A percentile compares a stretch with the other conserved stretches of the same genome.
phyloP scores from a whole-genome alignment of 495 filamentous ascomycete species.

The Penicillium subrubescens region DNA sequence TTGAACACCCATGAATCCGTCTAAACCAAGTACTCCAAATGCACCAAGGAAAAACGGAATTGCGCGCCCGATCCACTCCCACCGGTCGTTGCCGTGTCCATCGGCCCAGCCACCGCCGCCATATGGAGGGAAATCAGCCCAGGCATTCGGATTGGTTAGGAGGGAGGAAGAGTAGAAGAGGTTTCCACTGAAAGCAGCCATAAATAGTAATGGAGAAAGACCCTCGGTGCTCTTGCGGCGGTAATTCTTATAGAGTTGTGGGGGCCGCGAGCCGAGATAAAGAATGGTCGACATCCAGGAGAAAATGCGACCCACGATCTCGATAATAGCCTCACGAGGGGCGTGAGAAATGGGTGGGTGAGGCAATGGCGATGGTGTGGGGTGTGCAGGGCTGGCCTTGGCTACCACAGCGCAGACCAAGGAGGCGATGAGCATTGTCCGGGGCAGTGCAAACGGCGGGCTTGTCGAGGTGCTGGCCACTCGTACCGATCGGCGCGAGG shows the following conservation, averaged over 20 bases:
- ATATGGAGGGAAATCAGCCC: slow-evolving; percentile 60
- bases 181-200: slow-evolving; percentile 73
- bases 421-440: slow-evolving; percentile 48
- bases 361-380: slow-evolving; percentile 11
- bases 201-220: slow-evolving; percentile 68
- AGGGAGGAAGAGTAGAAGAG: slow-evolving; percentile 71
- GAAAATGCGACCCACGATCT: slow-evolving; percentile 57
- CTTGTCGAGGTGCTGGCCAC: slow-evolving; percentile 29
- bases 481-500: slow-evolving; percentile 35
- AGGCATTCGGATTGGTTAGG: slow-evolving; percentile 68
- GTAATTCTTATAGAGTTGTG: slow-evolving; percentile 72
- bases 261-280: slow-evolving; percentile 71
- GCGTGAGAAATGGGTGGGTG: slow-evolving; percentile 26
- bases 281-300: slow-evolving; percentile 68
- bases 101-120: slow-evolving; percentile 71
- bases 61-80: slow-evolving; percentile 59
- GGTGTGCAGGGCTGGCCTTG: slow-evolving; percentile 44
- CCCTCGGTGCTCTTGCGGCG: slow-evolving; percentile 67
- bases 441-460: slow-evolving; percentile 40
- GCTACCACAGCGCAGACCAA: slow-evolving; percentile 49
- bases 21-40: slow-evolving; percentile 66
- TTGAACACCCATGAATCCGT: slow-evolving; percentile 67
- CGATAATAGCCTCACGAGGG: slow-evolving; percentile 32
- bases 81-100: slow-evolving; percentile 55
- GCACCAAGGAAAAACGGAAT: slow-evolving; percentile 74